Evolutionary conservation across 306 rosid species (phyloP), one percentile per base, ranked within the genome.

Genomic region (Quillaja saponaria): DNA sequence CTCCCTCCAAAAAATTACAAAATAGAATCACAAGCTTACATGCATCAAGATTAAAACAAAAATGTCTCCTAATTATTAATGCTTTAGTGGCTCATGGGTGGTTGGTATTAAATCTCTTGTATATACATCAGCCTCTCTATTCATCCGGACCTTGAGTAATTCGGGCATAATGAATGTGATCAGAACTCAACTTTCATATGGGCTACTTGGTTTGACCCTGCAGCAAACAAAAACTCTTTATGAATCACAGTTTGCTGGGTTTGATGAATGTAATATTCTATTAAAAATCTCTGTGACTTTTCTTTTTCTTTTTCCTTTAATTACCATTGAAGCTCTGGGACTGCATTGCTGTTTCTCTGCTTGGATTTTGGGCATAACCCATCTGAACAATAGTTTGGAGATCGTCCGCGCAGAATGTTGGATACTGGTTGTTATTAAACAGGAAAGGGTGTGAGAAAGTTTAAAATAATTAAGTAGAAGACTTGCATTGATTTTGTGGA

Each of bases 381-480:
- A 89, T 92, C 20, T 92, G 95, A 50, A 92, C 99, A 69, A 92
- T 81, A 58, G 78, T 81, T 68, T 88, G 80, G 19, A 92, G 82
- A 16, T 89, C 96, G 35, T 92, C 99, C 70, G 86, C 99, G 56
- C 73, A 81, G 58, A 89, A 86, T 40, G 77, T 63, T 72, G 88
- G 86, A 78, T 37, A 83, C 96, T 89, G 84, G 13, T 14, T 61
- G 50, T 16, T n/a, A 61, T 46, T 48, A 3, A 39, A 1, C 2
- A 39, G 39, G 11, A 45, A n/a, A n/a, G n/a, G n/a, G n/a, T n/a
- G n/a, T n/a, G n/a, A 28, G 58, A 6, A 17, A 25, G 10, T 19
- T 25, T 35, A 21, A 78, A 49, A 58, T 34, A 58, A 52, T 13
- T 58, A 13, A 37, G 33, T 52, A 55, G 61, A 53, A 1, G 17